Evolutionary conservation across 805 yeast species (phyloP).

Genomic region (Pichia occidentalis): DNA sequence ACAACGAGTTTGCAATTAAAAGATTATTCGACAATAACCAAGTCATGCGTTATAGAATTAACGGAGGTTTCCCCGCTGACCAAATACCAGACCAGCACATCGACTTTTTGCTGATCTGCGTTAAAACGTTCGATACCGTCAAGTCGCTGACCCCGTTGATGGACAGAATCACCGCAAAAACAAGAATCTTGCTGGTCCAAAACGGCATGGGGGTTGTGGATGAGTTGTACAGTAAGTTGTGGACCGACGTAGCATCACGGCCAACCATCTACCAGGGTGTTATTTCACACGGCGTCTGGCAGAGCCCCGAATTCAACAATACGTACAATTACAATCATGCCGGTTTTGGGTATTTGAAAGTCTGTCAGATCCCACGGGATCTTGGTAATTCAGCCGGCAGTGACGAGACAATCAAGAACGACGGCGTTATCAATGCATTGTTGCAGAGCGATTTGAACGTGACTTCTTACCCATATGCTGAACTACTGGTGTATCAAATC

Average conservation of each 20-base stretch:
- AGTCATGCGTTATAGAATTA: slow-evolving; percentile 12
- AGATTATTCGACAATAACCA: slow-evolving; percentile 22
- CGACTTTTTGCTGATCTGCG: slow-evolving; percentile 52
- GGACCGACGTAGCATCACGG: slow-evolving; percentile 40
- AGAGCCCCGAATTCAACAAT: slow-evolving; percentile 22
- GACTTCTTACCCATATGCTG: slow-evolving; percentile 32
- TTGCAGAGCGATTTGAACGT: slow-evolving; percentile 28
- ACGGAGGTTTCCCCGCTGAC: slow-evolving; percentile 16
- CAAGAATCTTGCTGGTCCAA: slow-evolving; percentile 66
- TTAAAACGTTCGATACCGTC: slow-evolving; percentile 72
- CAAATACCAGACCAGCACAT: slow-evolving; percentile 19
- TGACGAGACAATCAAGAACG: slow-evolving; percentile 15
- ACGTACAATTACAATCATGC: slow-evolving; percentile 54
- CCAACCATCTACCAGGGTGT: slow-evolving; percentile 72
- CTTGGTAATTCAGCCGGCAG: slow-evolving; percentile 1
- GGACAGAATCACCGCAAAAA: slow-evolving; percentile 38
- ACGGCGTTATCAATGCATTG: slow-evolving; percentile 21
- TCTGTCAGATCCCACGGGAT: slow-evolving; percentile 50
- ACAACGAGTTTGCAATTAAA: slow-evolving; percentile 20
- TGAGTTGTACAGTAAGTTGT: slow-evolving; percentile 41
- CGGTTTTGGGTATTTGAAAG: slow-evolving; percentile 58
- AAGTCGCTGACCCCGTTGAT: slow-evolving; percentile 53
- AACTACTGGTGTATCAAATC: slow-evolving; percentile 50
- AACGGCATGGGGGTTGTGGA: slow-evolving; percentile 77
- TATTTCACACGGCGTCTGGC: slow-evolving; percentile 77